Conservation (phyloP, 352 stramenopile genomes). For the Phytophthora pisi region DNA sequence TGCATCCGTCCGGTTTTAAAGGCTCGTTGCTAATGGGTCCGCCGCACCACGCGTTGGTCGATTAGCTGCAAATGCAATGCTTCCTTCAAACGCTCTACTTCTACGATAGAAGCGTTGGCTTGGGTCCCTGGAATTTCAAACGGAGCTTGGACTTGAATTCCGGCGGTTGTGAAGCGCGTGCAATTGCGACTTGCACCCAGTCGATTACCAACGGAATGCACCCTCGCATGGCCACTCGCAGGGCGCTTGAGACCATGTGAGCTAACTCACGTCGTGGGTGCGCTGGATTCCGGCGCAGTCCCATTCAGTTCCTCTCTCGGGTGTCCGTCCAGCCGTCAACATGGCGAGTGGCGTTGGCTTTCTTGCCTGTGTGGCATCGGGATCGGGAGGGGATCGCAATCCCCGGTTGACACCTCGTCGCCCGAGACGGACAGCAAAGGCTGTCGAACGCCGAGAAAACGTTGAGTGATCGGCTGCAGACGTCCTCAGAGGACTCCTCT, state of each 20-base stretch:
- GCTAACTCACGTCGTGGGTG: neutral
- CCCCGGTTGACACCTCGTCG: neutral
- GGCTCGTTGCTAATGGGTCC: slow-evolving; percentile 27
- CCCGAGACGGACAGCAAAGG: neutral
- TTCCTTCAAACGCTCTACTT: slow-evolving; percentile 1
- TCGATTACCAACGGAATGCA: neutral
- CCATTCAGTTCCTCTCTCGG: neutral
- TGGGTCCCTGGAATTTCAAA: slow-evolving; percentile 12
- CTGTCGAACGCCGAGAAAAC: neutral
- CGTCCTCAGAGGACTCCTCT: neutral
- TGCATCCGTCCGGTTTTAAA: slow-evolving; percentile 11
- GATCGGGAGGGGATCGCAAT: neutral
- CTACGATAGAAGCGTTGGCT: neutral
- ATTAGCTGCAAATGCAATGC: slow-evolving; percentile 1
- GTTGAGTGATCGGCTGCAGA: neutral
- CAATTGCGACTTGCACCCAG: neutral
- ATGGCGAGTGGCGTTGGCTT: neutral
- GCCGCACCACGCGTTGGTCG: slow-evolving; percentile 4
- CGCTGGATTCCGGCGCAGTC: slow-evolving; percentile 2
- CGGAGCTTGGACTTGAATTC: slow-evolving; percentile 3
- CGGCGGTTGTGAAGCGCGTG: slow-evolving; percentile 1
- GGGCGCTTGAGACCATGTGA: neutral
- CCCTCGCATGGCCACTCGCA: neutral
- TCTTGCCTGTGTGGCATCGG: neutral
- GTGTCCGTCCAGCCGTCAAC: neutral